Evolutionary conservation across 768 basidiomycete species (phyloP).

Genomic region (Crassisporium funariophilum): DNA sequence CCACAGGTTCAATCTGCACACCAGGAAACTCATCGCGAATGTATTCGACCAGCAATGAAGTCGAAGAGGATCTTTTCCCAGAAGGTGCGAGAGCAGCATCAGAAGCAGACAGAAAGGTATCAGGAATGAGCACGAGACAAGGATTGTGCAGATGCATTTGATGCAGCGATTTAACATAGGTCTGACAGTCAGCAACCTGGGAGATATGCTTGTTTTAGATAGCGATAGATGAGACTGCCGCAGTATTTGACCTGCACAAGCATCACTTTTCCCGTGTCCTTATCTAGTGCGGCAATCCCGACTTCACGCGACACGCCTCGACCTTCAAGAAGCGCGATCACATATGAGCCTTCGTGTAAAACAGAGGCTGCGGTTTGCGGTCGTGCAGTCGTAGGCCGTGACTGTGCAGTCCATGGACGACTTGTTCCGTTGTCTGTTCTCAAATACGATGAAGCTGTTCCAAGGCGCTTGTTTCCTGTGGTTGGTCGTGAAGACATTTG

Average conservation of each 20-base stretch:
- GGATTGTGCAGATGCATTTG: slow-evolving; percentile 83
- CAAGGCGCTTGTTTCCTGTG: slow-evolving; percentile 17
- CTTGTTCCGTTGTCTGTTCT: slow-evolving; percentile 23
- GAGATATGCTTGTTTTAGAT: too few relatives aligned
- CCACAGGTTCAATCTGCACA: slow-evolving; percentile 67
- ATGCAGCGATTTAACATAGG: slow-evolving; percentile 86
- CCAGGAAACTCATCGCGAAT: slow-evolving; percentile 75
- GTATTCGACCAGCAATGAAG: slow-evolving; percentile 70
- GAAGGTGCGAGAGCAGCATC: slow-evolving; percentile 49
- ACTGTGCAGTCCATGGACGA: slow-evolving; percentile 61
- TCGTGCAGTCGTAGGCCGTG: slow-evolving; percentile 60
- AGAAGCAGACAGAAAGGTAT: slow-evolving; percentile 70
- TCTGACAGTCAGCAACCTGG: slow-evolving; percentile 84
- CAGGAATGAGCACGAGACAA: slow-evolving; percentile 73
- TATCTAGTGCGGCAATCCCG: slow-evolving; percentile 85
- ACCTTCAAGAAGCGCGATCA: too few relatives aligned
- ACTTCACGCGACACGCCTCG: slow-evolving; percentile 81
- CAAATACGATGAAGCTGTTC: slow-evolving; percentile 16
- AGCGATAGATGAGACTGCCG: slow-evolving; percentile 3
- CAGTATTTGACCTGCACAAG: slow-evolving; percentile 68
- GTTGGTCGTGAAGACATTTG: slow-evolving; percentile 25
- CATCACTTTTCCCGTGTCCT: slow-evolving; percentile 72
- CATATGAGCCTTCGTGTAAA: slow-evolving; percentile 57
- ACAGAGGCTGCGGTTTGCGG: slow-evolving; percentile 68
- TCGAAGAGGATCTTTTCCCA: slow-evolving; percentile 44